Evolutionary conservation across 2,329 filamentous ascomycete species (phyloP).

Genomic region (Herpomyces periplanetae): DNA sequence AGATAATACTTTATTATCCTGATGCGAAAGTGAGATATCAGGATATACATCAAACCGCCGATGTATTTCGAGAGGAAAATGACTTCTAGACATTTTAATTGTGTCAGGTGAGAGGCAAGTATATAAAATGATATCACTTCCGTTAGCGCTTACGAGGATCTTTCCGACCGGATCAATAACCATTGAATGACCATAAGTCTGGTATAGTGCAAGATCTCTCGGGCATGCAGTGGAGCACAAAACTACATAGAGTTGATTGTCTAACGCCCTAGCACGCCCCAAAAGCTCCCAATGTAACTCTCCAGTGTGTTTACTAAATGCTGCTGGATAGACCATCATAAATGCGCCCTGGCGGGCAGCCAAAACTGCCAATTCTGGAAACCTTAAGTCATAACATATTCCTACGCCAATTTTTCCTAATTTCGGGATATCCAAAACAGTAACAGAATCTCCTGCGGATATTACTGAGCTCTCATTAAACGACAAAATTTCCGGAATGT

Average conservation of each 20-base stretch:
- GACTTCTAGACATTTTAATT: conserved; percentile 34
- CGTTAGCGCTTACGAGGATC: conserved; percentile 37
- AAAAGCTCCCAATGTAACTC: conserved; percentile 62
- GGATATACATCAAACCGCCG: conserved; percentile 80
- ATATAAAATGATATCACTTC: conserved; percentile 32
- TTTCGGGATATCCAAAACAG: conserved; percentile 45
- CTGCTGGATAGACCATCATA: conserved; percentile 62
- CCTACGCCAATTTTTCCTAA: conserved; percentile 58
- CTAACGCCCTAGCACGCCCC: conserved; percentile 42
- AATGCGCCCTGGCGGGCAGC: conserved; percentile 60
- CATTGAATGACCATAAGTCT: conserved; percentile 70
- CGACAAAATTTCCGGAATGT: conserved; percentile 70
- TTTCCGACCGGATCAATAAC: conserved; percentile 54
- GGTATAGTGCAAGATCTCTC: conserved; percentile 44
- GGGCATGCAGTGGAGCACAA: conserved; percentile 69
- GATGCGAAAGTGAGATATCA: no score
- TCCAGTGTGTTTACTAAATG: conserved; percentile 79
- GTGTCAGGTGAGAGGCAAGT: conserved; percentile 24
- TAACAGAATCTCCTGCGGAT: conserved; percentile 43
- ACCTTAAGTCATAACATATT: conserved; percentile 92
- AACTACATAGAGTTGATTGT: conserved; percentile 78
- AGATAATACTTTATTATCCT: no score
- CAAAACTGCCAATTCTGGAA: conserved; percentile 66
- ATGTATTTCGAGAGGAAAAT: conserved; percentile 50
- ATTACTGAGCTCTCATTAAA: conserved; percentile 75